phyloP scores from a whole-genome alignment of 805 yeast species.

The Wickerhamomyces mucosus region DNA sequence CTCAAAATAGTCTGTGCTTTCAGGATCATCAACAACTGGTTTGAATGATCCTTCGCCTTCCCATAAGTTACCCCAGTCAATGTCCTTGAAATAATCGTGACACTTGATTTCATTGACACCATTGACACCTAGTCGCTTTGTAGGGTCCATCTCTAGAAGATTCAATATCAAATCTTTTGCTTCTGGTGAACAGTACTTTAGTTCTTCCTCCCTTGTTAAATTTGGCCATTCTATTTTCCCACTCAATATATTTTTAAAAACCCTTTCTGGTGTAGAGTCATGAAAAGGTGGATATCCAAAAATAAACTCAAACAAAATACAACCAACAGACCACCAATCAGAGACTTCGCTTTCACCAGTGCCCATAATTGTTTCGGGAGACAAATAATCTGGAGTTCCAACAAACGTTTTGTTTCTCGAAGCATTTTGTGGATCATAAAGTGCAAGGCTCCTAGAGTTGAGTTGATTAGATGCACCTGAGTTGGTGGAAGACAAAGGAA shows the following conservation, averaged over 20 bases:
- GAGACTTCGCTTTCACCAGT: conserved; percentile 68
- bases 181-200: conserved; percentile 44
- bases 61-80: conserved; percentile 69
- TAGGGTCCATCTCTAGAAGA: conserved; percentile 56
- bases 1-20: conserved; percentile 87
- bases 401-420: conserved; percentile 55
- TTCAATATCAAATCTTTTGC: conserved; percentile 68
- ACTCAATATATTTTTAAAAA: conserved; percentile 70
- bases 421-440: conserved; percentile 63
- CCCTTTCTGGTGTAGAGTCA: conserved; percentile 66
- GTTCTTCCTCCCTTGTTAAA: conserved; percentile 42
- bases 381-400: conserved; percentile 96
- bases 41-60: conserved; percentile 72
- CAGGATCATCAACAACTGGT: conserved; percentile 72
- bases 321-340: conserved; percentile 99
- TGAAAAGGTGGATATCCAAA: conserved; percentile 96
- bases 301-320: conserved; percentile 84
- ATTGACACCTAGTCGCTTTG: conserved; percentile 59
- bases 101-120: conserved; percentile 72
- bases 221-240: conserved; percentile 83
- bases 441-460: conserved; percentile 36
- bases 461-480: conserved; percentile 1
- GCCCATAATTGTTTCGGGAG: conserved; percentile 92
- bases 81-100: conserved; percentile 68
- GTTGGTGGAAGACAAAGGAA: conserved; percentile 3